Conservation (phyloP, 345 rosid genomes). For the Conringia planisiliqua region DNA sequence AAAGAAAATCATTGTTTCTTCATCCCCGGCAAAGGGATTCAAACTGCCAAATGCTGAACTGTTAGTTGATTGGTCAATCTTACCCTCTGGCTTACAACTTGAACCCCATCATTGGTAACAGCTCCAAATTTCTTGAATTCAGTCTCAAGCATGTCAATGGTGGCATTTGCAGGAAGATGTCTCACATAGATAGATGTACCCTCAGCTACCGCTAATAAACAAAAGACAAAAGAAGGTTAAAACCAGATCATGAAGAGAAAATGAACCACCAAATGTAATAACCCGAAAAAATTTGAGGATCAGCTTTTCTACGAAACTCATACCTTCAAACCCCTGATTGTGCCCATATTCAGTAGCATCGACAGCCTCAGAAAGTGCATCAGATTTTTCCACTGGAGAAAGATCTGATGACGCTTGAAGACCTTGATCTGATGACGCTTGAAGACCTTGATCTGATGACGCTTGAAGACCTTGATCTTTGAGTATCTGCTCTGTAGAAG, state of each 20-base stretch:
- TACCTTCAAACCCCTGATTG: conserved; percentile 53
- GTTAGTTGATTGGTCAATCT: not conserved
- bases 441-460: conserved; percentile 10
- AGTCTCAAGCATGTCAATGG: conserved; percentile 53
- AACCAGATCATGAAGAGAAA: conserved; percentile 7
- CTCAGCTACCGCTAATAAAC: conserved; percentile 40
- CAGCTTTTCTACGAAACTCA: not conserved
- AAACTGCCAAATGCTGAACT: not conserved
- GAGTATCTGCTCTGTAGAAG: not conserved
- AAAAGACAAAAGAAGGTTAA: not conserved
- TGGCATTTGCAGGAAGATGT: conserved; percentile 69
- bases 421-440: not conserved
- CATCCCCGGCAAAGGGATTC: not conserved
- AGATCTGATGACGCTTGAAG: conserved; percentile 5
- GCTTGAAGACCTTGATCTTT: not conserved
- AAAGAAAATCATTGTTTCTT: not conserved
- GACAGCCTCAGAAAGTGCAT: conserved; percentile 4
- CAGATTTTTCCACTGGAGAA: conserved; percentile 18
- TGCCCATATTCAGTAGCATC: conserved; percentile 50
- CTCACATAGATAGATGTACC: conserved; percentile 76
- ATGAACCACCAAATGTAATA: not conserved
- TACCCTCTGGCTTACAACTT: conserved; percentile 20
- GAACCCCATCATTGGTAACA: conserved; percentile 55
- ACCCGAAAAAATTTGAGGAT: not conserved
- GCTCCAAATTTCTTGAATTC: conserved; percentile 85